Percentiles rank a stretch among this genome's conserved stretches.
Evolutionary conservation across 257 asterid species (phyloP).

Genomic region (Handroanthus guayacan): DNA sequence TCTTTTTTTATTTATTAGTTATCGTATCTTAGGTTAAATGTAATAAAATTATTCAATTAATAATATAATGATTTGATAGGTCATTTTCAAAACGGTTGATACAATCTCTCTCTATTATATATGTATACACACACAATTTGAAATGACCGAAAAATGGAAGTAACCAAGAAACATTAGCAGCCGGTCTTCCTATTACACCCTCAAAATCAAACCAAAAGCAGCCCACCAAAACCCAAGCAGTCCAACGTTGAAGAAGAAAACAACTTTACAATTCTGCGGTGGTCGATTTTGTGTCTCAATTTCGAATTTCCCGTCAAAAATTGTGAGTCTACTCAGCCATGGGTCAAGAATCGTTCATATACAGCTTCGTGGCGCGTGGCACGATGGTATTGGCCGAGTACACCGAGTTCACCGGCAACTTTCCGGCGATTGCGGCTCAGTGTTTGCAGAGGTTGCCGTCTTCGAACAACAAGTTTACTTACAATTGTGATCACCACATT

Average conservation of each 20-base stretch:
- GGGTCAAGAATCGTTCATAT: constrained; percentile 88
- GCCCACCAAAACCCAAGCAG: constrained; percentile 27
- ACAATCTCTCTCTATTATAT: background rate
- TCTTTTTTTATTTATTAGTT: no score
- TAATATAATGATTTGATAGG: no score
- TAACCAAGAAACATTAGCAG: constrained; percentile 35
- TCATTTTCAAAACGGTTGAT: no score
- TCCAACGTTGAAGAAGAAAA: constrained; percentile 20
- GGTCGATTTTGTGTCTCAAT: constrained; percentile 35
- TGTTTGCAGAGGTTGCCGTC: constrained; percentile 79
- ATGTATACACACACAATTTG: background rate
- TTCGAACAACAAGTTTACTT: constrained; percentile 69
- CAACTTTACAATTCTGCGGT: constrained; percentile 21
- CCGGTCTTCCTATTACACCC: background rate
- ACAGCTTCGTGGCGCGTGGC: constrained; percentile 92
- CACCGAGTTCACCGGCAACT: constrained; percentile 88
- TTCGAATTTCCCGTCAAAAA: background rate
- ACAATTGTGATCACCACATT: constrained; percentile 81
- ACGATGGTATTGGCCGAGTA: constrained; percentile 80
- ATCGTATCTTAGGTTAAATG: no score
- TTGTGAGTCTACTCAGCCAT: constrained; percentile 44
- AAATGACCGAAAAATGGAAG: constrained; percentile 2
- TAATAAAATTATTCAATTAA: no score
- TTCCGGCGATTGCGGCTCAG: constrained; percentile 88
- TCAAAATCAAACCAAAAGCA: constrained; percentile 22